A percentile compares a stretch with the other conserved stretches of the same genome.
Evolutionary conservation across 2,329 filamentous ascomycete species (phyloP).

Genomic region (Calycina marina): DNA sequence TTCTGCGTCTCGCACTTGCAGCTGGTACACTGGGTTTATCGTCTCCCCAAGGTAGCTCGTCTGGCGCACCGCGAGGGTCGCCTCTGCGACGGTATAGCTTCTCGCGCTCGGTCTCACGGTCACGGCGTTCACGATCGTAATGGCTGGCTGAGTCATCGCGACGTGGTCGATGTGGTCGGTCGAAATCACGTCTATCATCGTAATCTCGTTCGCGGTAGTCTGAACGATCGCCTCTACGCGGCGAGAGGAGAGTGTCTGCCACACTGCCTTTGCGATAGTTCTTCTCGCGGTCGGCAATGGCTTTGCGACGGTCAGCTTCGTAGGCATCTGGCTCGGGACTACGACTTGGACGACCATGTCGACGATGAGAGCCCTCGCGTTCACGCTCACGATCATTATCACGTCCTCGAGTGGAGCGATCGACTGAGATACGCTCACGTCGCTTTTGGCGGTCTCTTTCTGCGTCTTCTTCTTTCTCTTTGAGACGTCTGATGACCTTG

Average conservation of each 20-base stretch:
- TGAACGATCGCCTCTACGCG: conserved; percentile 25
- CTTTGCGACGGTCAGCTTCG: conserved; percentile 86
- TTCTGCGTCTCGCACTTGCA: conserved; percentile 58
- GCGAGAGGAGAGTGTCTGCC: conserved; percentile 45
- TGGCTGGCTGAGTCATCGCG: conserved; percentile 47
- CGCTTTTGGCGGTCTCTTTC: conserved; percentile 51
- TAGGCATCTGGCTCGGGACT: conserved; percentile 90
- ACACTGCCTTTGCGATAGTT: conserved; percentile 73
- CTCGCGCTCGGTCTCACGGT: conserved; percentile 82
- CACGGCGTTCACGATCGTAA: conserved; percentile 76
- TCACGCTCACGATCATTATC: conserved; percentile 38
- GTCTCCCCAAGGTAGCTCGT: conserved; percentile 86
- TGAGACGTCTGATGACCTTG: conserved; percentile 79
- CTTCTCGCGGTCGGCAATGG: conserved; percentile 84
- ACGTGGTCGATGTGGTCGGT: conserved; percentile 30
- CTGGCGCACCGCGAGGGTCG: conserved; percentile 64
- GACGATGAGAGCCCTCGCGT: conserved; percentile 42
- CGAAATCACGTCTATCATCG: conserved; percentile 20
- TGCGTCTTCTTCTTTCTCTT: conserved; percentile 74
- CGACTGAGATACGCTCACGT: conserved; percentile 38
- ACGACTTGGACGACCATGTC: conserved; percentile 54
- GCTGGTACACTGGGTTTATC: conserved; percentile 44
- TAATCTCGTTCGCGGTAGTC: conserved; percentile 21
- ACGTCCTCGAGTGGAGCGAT: conserved; percentile 23
- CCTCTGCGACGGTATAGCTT: conserved; percentile 68